Percentiles rank a stretch among this genome's conserved stretches.
Evolutionary conservation across 257 asterid genomes (phyloP).

Genomic region (Gentiana dahurica): DNA sequence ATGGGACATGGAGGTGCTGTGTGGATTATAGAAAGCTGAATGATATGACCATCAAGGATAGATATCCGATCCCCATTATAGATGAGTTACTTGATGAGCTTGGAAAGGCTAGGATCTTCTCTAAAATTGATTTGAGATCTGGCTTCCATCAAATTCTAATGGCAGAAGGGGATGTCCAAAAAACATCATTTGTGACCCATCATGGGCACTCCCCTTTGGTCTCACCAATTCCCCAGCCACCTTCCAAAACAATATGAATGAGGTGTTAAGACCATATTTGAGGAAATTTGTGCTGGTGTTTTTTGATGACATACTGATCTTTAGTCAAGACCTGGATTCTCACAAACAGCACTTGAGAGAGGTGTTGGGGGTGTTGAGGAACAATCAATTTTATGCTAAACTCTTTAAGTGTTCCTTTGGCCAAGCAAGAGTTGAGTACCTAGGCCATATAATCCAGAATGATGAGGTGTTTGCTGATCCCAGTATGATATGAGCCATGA

Average conservation of each 20-base stretch:
- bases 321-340: background rate
- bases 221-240: background rate
- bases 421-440: background rate
- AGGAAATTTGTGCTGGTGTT: background rate
- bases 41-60: background rate
- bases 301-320: background rate
- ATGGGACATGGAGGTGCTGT: background rate
- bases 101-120: background rate
- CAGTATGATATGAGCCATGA: background rate
- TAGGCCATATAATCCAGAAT: background rate
- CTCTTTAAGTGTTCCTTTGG: background rate
- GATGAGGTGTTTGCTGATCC: background rate
- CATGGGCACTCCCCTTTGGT: background rate
- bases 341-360: background rate
- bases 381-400: background rate
- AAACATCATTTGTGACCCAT: background rate
- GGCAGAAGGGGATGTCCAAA: background rate
- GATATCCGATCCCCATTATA: background rate
- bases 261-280: background rate
- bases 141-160: background rate
- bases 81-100: conserved; percentile 1
- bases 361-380: background rate
- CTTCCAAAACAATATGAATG: background rate
- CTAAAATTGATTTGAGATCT: background rate
- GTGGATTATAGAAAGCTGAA: background rate